phyloP scores from a whole-genome alignment of 2,329 filamentous ascomycete genomes.

The Metarhizium guizhouense region DNA sequence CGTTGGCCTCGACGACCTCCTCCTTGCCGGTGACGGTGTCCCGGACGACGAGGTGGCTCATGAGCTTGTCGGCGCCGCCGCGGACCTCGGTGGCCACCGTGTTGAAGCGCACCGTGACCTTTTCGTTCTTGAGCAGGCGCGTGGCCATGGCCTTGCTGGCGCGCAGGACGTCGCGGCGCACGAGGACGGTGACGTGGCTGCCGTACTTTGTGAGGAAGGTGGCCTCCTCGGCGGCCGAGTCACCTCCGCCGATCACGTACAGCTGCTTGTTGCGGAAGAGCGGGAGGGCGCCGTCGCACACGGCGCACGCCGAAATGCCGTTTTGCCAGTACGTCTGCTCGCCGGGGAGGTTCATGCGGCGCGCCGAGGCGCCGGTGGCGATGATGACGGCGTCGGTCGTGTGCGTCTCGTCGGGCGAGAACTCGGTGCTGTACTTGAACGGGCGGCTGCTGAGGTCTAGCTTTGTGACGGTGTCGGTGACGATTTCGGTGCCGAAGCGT shows the following conservation, averaged over 20 bases:
- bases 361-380: slow-evolving; percentile 88
- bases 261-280: slow-evolving; percentile 97
- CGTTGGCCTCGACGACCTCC: slow-evolving; percentile 82
- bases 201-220: slow-evolving; percentile 98
- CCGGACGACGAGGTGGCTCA: slow-evolving; percentile 80
- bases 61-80: slow-evolving; percentile 76
- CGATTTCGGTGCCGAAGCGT: slow-evolving; percentile 85
- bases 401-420: slow-evolving; percentile 70
- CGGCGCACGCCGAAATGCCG: slow-evolving; percentile 91
- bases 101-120: slow-evolving; percentile 87
- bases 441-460: slow-evolving; percentile 77
- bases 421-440: slow-evolving; percentile 92
- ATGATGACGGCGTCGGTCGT: slow-evolving; percentile 91
- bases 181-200: slow-evolving; percentile 87
- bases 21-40: slow-evolving; percentile 66
- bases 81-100: slow-evolving; percentile 72
- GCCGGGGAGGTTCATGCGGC: slow-evolving; percentile 71
- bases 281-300: slow-evolving; percentile 93
- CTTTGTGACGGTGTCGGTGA: slow-evolving; percentile 84
- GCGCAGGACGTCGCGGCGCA: slow-evolving; percentile 76
- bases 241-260: slow-evolving; percentile 91
- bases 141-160: slow-evolving; percentile 90
- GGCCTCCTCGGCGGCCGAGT: slow-evolving; percentile 94
- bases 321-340: slow-evolving; percentile 98
- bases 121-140: slow-evolving; percentile 71